Evolutionary conservation across 2,329 filamentous ascomycete genomes (phyloP).

Genomic region (Ophiostoma sp.): DNA sequence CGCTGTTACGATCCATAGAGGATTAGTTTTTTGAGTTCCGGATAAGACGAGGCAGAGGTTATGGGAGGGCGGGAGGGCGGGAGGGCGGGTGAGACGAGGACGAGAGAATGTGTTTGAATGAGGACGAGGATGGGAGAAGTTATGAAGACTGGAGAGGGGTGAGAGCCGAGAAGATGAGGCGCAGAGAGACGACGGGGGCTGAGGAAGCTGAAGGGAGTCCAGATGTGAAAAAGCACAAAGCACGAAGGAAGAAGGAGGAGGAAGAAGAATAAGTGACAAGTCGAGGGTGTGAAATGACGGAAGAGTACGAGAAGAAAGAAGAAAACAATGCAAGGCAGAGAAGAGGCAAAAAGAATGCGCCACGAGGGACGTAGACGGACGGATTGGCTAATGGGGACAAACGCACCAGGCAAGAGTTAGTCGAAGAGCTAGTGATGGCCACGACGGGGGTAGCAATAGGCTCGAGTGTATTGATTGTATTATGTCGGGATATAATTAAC

Average conservation of each 20-base stretch:
- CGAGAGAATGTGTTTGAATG: background rate
- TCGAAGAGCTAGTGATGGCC: constrained; percentile 14
- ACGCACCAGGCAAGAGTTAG: constrained; percentile 14
- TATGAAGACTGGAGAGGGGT: background rate
- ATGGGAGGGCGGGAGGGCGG: background rate
- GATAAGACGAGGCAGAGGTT: background rate
- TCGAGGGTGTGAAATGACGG: background rate
- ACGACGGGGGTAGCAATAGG: constrained; percentile 8
- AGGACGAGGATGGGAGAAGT: background rate
- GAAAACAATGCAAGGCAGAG: background rate
- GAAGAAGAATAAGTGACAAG: background rate
- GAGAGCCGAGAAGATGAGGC: background rate
- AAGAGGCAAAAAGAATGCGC: constrained; percentile 9
- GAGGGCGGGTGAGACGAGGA: constrained; percentile 9
- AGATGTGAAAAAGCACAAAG: background rate
- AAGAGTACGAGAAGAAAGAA: background rate
- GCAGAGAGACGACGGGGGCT: background rate
- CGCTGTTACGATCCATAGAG: constrained; percentile 54
- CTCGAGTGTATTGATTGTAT: background rate
- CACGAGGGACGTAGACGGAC: constrained; percentile 12
- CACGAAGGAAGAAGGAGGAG: background rate
- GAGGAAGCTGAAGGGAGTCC: constrained; percentile 3
- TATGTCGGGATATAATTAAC: background rate
- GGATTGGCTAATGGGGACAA: constrained; percentile 12
- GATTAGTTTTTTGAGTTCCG: constrained; percentile 28